Percentiles rank a stretch among this genome's conserved stretches.
Evolutionary conservation across 2,329 filamentous ascomycete genomes (phyloP).

Genomic region (Fusarium fracticaudum): DNA sequence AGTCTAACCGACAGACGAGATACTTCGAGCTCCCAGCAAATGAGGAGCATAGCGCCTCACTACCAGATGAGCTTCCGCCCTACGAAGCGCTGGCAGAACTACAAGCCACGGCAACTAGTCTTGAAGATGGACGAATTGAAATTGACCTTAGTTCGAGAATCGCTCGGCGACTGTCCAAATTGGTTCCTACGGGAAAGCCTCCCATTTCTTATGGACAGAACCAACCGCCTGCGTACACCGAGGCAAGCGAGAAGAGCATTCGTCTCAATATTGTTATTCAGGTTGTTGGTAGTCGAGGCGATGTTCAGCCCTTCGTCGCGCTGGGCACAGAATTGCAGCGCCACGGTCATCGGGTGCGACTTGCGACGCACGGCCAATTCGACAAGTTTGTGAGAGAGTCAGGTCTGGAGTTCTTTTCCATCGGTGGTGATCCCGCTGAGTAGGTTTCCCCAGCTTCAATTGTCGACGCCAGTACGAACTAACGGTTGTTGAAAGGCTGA

Average conservation of each 20-base stretch:
- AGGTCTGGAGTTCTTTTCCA: slow-evolving; percentile 9
- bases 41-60: background rate
- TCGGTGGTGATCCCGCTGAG: slow-evolving; percentile 21
- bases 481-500: background rate
- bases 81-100: background rate
- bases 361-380: slow-evolving; percentile 24
- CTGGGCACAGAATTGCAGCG: slow-evolving; percentile 9
- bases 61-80: background rate
- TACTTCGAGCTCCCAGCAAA: background rate
- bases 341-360: slow-evolving; percentile 24
- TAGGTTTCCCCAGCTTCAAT: rapidly evolving
- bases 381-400: background rate
- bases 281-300: slow-evolving; percentile 22
- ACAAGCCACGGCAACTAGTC: background rate
- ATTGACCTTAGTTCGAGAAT: slow-evolving; percentile 11
- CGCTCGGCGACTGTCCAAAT: background rate
- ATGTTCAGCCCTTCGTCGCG: slow-evolving; percentile 25
- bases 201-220: background rate
- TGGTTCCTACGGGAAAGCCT: background rate
- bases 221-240: background rate
- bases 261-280: slow-evolving; percentile 28
- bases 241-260: background rate
- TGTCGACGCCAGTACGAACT: background rate
- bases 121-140: slow-evolving; percentile 15
- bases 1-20: background rate